These are phyloP conservation scores for Globisporangium canariense DNA, from an alignment of 352 stramenopile species.

Conservation along the genomic window DNA sequence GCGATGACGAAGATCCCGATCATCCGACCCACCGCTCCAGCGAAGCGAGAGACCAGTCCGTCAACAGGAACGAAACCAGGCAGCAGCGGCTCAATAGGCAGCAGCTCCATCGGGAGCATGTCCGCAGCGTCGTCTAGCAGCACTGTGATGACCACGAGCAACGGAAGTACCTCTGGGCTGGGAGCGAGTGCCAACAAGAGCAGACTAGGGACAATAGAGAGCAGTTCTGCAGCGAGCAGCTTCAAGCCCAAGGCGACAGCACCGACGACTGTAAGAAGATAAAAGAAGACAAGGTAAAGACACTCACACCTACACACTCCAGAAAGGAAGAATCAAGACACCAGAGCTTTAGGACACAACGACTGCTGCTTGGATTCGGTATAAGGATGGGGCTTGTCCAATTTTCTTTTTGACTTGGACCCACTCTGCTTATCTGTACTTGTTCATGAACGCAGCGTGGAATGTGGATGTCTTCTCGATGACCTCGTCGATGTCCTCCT, in stretches of 20 bases:
- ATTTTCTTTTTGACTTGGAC: background rate
- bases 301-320: conserved; percentile 5
- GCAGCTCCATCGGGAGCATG: conserved; percentile 13
- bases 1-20: conserved; percentile 74
- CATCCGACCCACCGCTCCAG: conserved; percentile 60
- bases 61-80: conserved; percentile 48
- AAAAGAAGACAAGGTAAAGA: background rate
- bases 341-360: conserved; percentile 1
- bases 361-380: conserved; percentile 2
- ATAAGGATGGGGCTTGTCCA: background rate
- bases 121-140: background rate
- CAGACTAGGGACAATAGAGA: conserved; percentile 34
- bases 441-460: conserved; percentile 94
- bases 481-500: conserved; percentile 94
- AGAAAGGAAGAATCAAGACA: conserved; percentile 1
- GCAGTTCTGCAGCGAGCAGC: conserved; percentile 11
- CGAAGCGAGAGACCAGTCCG: conserved; percentile 65
- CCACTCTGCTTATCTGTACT: conserved; percentile 76
- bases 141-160: conserved; percentile 7
- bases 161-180: conserved; percentile 17
- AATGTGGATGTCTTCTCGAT: conserved; percentile 94
- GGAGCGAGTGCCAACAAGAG: conserved; percentile 33
- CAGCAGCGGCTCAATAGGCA: conserved; percentile 13
- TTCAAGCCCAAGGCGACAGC: conserved; percentile 34
- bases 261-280: conserved; percentile 25